Base-by-base conservation (phyloP, 305 asterid species). In the Fraxinus platypoda region DNA sequence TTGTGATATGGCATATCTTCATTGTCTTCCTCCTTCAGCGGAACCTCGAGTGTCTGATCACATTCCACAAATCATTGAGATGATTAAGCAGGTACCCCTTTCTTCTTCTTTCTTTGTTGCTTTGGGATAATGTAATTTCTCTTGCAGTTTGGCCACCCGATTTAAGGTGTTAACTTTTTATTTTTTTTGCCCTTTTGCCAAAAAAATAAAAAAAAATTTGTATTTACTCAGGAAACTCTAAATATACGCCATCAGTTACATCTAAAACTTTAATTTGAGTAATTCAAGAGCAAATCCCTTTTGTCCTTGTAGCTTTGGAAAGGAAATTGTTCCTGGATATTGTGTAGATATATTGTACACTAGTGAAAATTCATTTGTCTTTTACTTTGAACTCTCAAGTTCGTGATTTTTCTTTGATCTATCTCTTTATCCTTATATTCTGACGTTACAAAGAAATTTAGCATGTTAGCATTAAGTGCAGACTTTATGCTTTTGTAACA, bases 11-110 rank as follows among this genome's bases (percentile, higher is more conserved):
- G 68, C 88, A 77, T 87, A 80, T 83, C 92, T 96, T 59, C 87
- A 90, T 87, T 96, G 99, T 84, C 90, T 94, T 82, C 90, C 97
- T 86, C 99, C 99, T 86, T 93, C 95, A 15, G 90, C 88, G 28
- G 99, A 96, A 81, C 99, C 99, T 84, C 95, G 97, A 79, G 99
- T 96, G 59, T 96, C 99, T 52, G 98, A 96, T 84, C 98, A 96
- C 89, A 88, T 96, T 82, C 88, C 94, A 13, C 93, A 96, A 85
- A 96, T 96, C 77, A 89, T 94, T 84, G 90, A 88, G 83, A 94
- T 96, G 99, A 96, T 96, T 77, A 87, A 91, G 80, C 95, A 92
- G 98, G 99, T 94, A 87, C 71, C 78, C 25, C 17, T 12, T 74
- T 82, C 68, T 23, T 59, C 49, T 75, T 82, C 57, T 62, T 19